Evolutionary conservation across 1,284 basidiomycete species (phyloP), one percentile per base, ranked within the genome.

Genomic region (Erythrobasidium hasegawianum): DNA sequence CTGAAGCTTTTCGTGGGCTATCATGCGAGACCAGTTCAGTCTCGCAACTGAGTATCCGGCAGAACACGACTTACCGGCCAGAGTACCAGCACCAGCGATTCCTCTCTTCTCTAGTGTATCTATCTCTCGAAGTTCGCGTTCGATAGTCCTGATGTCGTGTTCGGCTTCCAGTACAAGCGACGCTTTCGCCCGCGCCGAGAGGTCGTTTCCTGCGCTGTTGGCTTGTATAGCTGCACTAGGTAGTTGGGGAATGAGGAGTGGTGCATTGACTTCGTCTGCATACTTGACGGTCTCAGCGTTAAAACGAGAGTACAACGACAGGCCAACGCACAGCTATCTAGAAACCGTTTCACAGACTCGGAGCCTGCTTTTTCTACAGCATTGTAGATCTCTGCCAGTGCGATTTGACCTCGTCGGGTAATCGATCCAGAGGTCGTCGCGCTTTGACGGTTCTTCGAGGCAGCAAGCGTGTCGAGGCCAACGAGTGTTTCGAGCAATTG

Each of bases 231-330:
- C n/a, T 8, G 69, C 45, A 1, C 49, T 39, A 2, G 68, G 56
- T 9, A 65, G 43, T 3, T 70, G 68, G 3, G 71, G 59, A 8
- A 67, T 59, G 1, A 75, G 69, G 2, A 75, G 59, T 0, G 74
- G 72, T 2, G 71, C 66, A 55, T 75, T 75, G 16, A 68, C 57
- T 29, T 75, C 73, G 57, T 75, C 74, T 75, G 49, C n/a, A n/a
- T n/a, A n/a, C n/a, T n/a, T n/a, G n/a, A n/a, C n/a, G n/a, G n/a
- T n/a, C n/a, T n/a, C n/a, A n/a, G n/a, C n/a, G n/a, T n/a, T n/a
- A n/a, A n/a, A n/a, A n/a, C n/a, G n/a, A n/a, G n/a, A n/a, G n/a
- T n/a, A n/a, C n/a, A n/a, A n/a, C n/a, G n/a, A n/a, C n/a, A n/a
- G n/a, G 22, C 7, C n/a, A 14, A 29, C 73, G 38, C 27, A 74